A percentile compares a stretch with the other conserved stretches of the same genome.
phyloP scores from a whole-genome alignment of 441 rosid species.

The Pelargonium citronellum region DNA sequence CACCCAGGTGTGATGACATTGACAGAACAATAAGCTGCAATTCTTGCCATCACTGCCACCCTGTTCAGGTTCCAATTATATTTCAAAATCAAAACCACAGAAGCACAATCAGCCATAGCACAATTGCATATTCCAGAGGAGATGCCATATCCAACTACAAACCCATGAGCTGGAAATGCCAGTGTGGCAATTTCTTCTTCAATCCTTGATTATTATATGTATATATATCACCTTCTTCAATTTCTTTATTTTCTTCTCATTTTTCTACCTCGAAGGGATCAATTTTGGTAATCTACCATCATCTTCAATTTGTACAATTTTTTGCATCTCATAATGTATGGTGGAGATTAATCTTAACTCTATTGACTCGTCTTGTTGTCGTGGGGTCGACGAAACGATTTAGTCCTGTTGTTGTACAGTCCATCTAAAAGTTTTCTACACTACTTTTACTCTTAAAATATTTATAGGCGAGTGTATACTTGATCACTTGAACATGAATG shows the following conservation, averaged over 20 bases:
- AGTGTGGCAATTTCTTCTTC: conserved; percentile 65
- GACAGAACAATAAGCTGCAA: conserved; percentile 40
- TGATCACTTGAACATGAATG: no score
- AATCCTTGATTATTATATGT: conserved; percentile 69
- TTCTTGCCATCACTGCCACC: conserved; percentile 68
- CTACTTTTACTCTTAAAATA: no score
- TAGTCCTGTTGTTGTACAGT: no score
- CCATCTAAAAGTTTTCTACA: no score
- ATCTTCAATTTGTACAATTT: no score
- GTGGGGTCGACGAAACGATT: no score
- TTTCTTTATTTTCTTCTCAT: neutral
- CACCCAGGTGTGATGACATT: conserved; percentile 63
- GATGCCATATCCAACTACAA: conserved; percentile 70
- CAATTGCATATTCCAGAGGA: conserved; percentile 48
- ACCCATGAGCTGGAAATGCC: conserved; percentile 98
- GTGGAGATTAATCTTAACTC: no score
- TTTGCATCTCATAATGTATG: no score
- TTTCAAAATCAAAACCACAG: conserved; percentile 26
- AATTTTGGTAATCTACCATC: no score
- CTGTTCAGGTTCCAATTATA: conserved; percentile 76
- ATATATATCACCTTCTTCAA: no score
- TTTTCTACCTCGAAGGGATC: conserved; percentile 30
- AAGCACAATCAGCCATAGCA: conserved; percentile 18
- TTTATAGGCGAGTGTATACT: no score
- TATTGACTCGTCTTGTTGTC: no score